Evolutionary conservation across 352 stramenopile genomes (phyloP).

Genomic region (Globisporangium cederbergense): DNA sequence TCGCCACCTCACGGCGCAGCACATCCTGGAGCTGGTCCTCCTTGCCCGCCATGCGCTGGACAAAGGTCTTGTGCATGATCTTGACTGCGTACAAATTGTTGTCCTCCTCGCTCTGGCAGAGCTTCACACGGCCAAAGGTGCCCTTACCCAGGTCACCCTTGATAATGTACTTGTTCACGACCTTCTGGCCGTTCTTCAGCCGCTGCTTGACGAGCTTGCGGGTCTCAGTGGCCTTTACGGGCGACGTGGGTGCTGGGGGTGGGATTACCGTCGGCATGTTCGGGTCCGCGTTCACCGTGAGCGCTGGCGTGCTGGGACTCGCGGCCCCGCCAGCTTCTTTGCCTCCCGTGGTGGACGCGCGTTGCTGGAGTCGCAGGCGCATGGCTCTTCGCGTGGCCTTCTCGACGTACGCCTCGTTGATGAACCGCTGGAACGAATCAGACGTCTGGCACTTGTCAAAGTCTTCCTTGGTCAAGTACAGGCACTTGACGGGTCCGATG

Average conservation of each 20-base stretch:
- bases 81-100: slow-evolving; percentile 84
- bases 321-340: slow-evolving; percentile 14
- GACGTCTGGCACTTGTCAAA: slow-evolving; percentile 85
- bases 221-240: slow-evolving; percentile 68
- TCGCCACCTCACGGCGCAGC: slow-evolving; percentile 89
- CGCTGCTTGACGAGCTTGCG: slow-evolving; percentile 80
- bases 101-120: slow-evolving; percentile 79
- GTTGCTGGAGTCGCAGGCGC: slow-evolving; percentile 68
- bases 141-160: slow-evolving; percentile 89
- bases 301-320: slow-evolving; percentile 14
- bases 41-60: slow-evolving; percentile 85
- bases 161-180: slow-evolving; percentile 94
- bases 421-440: slow-evolving; percentile 83
- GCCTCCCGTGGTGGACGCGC: slow-evolving; percentile 25
- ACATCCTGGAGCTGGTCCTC: slow-evolving; percentile 85
- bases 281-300: slow-evolving; percentile 19
- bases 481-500: slow-evolving; percentile 75
- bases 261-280: slow-evolving; percentile 28
- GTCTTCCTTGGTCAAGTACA: slow-evolving; percentile 85
- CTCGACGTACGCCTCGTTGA: slow-evolving; percentile 83
- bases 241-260: slow-evolving; percentile 45
- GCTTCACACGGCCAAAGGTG: slow-evolving; percentile 86
- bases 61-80: slow-evolving; percentile 89
- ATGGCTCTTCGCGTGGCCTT: slow-evolving; percentile 82
- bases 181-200: slow-evolving; percentile 80